Percentiles rank a stretch among this genome's conserved stretches.
phyloP scores from a whole-genome alignment of 1,284 basidiomycete species.

The Malassezia nana region DNA sequence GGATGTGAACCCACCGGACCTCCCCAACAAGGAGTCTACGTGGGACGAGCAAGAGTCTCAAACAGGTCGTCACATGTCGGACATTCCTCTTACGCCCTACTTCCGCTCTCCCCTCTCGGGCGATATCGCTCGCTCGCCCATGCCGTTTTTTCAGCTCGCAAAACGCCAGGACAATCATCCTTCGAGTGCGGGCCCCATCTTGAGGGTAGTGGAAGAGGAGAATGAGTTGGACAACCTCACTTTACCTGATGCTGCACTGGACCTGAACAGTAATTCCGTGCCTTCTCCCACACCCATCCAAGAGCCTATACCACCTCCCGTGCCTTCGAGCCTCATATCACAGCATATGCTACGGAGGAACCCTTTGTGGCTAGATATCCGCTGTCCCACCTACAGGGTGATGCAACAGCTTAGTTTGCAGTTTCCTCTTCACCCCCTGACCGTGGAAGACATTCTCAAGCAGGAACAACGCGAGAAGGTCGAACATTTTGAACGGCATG shows the following conservation, averaged over 20 bases:
- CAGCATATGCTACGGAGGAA: slow-evolving; percentile 1
- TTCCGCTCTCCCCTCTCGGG: slow-evolving; percentile 5
- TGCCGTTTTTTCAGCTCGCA: neutral
- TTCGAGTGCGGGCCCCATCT: neutral
- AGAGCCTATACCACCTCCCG: neutral
- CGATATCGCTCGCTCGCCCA: neutral
- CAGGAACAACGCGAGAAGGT: slow-evolving; percentile 87
- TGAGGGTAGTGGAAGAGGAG: slow-evolving; percentile 6
- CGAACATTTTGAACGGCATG: slow-evolving; percentile 74
- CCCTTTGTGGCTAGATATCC: slow-evolving; percentile 84
- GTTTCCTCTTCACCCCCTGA: slow-evolving; percentile 81
- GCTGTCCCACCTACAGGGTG: slow-evolving; percentile 80
- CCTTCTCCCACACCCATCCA: neutral
- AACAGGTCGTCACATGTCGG: slow-evolving; percentile 39
- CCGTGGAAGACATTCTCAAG: slow-evolving; percentile 88
- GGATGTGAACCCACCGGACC: slow-evolving; percentile 2
- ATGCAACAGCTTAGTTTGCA: slow-evolving; percentile 79
- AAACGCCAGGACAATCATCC: neutral
- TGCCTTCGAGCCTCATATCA: neutral
- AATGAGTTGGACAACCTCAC: neutral
- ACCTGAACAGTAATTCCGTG: neutral
- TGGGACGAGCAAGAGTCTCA: slow-evolving; percentile 26
- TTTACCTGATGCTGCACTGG: slow-evolving; percentile 9
- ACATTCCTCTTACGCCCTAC: slow-evolving; percentile 39
- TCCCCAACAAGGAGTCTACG: neutral